These are phyloP conservation scores for Podospora fimiseda DNA, from an alignment of 495 filamentous ascomycete genomes.

Conservation along the genomic window DNA sequence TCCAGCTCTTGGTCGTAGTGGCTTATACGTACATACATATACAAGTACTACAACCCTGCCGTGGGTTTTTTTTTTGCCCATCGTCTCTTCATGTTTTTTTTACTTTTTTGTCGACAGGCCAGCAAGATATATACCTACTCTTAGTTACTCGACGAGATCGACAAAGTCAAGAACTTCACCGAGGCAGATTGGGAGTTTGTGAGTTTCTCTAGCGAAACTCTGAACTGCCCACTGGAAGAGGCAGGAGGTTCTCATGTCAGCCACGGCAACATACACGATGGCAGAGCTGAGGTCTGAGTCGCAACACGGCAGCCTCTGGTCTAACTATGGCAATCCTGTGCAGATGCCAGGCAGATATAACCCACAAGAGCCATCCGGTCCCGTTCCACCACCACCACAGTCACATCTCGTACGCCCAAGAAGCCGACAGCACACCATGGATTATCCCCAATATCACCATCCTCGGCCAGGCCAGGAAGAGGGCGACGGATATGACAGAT, in stretches of 20 bases:
- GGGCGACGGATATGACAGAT: constrained; percentile 40
- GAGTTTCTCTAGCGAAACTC: constrained; percentile 15
- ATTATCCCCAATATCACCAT: constrained; percentile 38
- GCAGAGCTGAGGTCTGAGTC: constrained; percentile 50
- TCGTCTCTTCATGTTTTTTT: background rate
- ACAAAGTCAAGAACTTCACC: background rate
- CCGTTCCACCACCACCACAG: constrained; percentile 32
- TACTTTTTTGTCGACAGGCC: background rate
- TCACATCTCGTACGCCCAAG: constrained; percentile 41
- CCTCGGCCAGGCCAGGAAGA: constrained; percentile 42
- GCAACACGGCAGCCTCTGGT: constrained; percentile 44
- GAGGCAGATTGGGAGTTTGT: background rate
- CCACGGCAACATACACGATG: constrained; percentile 50
- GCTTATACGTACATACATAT: constrained; percentile 38
- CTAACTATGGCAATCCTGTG: constrained; percentile 45
- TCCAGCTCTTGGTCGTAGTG: constrained; percentile 38
- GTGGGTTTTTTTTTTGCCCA: constrained; percentile 31
- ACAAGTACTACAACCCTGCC: constrained; percentile 45
- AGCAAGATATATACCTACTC: background rate
- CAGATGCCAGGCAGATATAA: constrained; percentile 42
- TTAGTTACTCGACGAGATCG: too few relatives aligned
- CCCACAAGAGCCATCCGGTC: constrained; percentile 37
- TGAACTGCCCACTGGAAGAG: constrained; percentile 23
- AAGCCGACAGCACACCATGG: constrained; percentile 31
- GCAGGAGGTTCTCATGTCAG: constrained; percentile 46